These are phyloP conservation scores for Kitagawia praeruptora DNA, from an alignment of 129 eudicot genomes.

Conservation along the genomic window DNA sequence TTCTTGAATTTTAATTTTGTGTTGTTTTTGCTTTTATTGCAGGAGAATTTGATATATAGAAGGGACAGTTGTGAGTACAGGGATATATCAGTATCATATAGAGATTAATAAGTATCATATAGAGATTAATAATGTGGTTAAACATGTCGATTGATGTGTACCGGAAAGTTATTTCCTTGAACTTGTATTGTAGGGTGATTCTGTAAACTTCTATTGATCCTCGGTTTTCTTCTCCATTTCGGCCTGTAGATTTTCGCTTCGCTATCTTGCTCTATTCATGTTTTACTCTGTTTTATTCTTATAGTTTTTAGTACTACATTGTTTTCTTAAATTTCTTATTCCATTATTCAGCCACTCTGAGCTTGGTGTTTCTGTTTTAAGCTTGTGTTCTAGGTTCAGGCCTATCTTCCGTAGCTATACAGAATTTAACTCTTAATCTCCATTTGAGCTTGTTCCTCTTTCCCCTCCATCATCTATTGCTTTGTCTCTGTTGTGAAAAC, in stretches of 20 bases:
- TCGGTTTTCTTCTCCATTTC: not conserved
- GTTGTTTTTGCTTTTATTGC: conserved; percentile 5
- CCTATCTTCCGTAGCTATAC: not conserved
- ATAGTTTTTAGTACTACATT: not conserved
- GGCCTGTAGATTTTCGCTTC: not conserved
- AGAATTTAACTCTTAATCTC: not conserved
- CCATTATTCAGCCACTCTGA: not conserved
- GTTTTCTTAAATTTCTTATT: not conserved
- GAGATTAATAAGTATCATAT: conserved; percentile 20
- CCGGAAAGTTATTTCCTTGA: conserved; percentile 45
- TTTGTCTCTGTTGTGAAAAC: not conserved
- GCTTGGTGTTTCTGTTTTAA: conserved; percentile 2
- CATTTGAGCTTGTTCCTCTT: conserved; percentile 1
- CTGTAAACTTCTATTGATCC: conserved; percentile 24
- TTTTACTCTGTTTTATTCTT: conserved; percentile 23
- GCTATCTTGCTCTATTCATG: conserved; percentile 16
- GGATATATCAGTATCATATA: not conserved
- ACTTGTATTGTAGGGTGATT: conserved; percentile 58
- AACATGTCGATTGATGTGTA: conserved; percentile 39
- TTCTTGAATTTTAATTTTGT: not conserved
- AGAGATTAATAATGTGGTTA: conserved; percentile 36
- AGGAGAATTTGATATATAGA: not conserved
- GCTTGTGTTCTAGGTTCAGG: not conserved
- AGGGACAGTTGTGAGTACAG: not conserved
- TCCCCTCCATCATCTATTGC: not conserved